Evolutionary conservation across 768 basidiomycete species (phyloP), one percentile per base, ranked within the genome.

Genomic region (Tricholoma flavovirens): DNA sequence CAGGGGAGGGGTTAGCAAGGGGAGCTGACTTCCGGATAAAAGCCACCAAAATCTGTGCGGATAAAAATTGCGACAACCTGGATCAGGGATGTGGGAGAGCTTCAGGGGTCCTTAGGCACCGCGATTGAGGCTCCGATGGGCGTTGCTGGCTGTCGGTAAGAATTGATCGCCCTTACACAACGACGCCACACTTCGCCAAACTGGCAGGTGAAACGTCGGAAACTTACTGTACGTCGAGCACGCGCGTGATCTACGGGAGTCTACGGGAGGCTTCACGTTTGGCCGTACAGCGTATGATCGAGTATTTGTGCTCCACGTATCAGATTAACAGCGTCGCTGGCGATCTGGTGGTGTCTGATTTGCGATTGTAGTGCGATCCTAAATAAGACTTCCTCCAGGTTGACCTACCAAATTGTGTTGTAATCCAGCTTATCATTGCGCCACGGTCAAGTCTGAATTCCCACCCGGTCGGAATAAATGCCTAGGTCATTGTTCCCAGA

Each of bases 401-500:
- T 35, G 83, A 83, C 58, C 83, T 84, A 83, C 83, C 83, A 10
- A 84, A 83, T 58, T 84, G 82, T 59, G 75, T 83, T 35, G 83
- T 83, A 64, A 55, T n/a, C n/a, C n/a, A 78, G 71, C 14, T n/a
- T n/a, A n/a, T n/a, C n/a, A n/a, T n/a, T n/a, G n/a, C n/a, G n/a
- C n/a, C n/a, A n/a, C n/a, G n/a, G n/a, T n/a, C n/a, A 5, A 22
- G 22, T 24, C 7, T 42, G 40, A 42, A 42, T 2, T 49, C 14
- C 52, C 33, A 50, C 3, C 51, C 81, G 81, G 75, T 83, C 50
- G 82, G 82, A 19, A 77, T 83, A 75, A 81, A 66, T 82, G 51
- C 75, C 81, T 3, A 73, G 71, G 56, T 74, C 78, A 12, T 69
- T 82, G 19, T 55, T 71, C 11, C 50, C 17, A 42, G 10, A 42